Base-by-base conservation (phyloP, 352 stramenopile species). In the Aphanomyces stellatus region DNA sequence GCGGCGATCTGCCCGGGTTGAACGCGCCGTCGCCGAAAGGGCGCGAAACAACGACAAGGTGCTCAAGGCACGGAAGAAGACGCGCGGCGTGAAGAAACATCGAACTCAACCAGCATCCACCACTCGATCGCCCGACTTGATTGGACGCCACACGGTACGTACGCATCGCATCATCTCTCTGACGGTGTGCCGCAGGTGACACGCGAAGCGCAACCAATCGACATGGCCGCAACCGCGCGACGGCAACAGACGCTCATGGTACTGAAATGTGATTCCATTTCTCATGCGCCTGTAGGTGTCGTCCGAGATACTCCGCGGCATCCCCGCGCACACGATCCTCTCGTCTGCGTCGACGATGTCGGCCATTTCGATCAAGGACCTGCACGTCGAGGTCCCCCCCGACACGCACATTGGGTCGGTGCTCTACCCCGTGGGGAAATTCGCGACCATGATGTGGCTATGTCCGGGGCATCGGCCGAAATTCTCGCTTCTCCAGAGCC, bases 401-500 rank as follows among this genome's bases (percentile, higher is more conserved):
- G 42, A 64, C 37, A 37, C 17, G 25, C 25, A 64, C 37, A 31
- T 64, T 17, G 56, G 56, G 25, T 25, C 10, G 4, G 37, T 25
- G 19, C 42, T 64, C 4, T 49, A 33, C 7, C 56, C 56, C 10
- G 24, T 33, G 10, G 56, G 56, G 0, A 64, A 64, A 24, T 15
- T 46, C 4, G 25, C 56, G 27, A 28, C 33, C 2, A 49, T 64
- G 7, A 31, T 31, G 37, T 64, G 56, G 56, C 42, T 64, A 8
- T 64, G 56, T 27, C 56, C 56, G n/a, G 42, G 56, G 19, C 56
- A 64, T 31, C 27, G 4, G 11, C 56, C 56, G 10, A 51, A 17
- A 11, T 64, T 64, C 37, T 64, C 56, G 24, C 42, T 64, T 6
- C 27, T 64, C 15, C 24, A 64, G 15, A 40, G 56, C 27, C 42